Base-by-base conservation (phyloP, 805 yeast genomes). In the Candida glaebosa region DNA sequence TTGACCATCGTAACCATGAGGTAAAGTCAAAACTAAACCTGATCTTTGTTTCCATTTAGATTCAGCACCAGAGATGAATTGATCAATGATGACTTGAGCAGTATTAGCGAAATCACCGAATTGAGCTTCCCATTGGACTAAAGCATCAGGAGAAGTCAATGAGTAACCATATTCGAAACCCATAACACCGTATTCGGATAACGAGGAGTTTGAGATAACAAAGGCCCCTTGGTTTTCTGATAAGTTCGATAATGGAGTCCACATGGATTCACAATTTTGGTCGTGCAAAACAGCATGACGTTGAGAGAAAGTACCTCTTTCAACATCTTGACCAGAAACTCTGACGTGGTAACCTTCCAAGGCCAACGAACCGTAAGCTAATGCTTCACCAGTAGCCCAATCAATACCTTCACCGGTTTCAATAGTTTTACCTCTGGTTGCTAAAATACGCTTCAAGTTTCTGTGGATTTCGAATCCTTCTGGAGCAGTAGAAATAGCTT, bases 21-120 rank as follows among this genome's bases (percentile, higher is more conserved):
- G 99, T 69, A 93, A 78, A 3, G 97, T 87, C 54, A 93, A 71
- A 30, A 93, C 96, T 45, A 93, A 63, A 65, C 99, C 99, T 10
- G 96, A 87, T 72, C 99, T 86, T 78, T 93, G 99, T 65, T 87
- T 86, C 99, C 99, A 93, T 74, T 93, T 93, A 53, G 90, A 80
- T 74, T 93, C 99, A 65, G 95, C 99, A 62, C 90, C 87, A 34
- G 97, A 86, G 61, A 93, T 79, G 65, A 93, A 93, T 75, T 93
- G 99, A 68, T 93, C 99, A 55, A 87, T 78, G 55, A 93, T 86
- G 50, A 93, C 98, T 75, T 93, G 99, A 15, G 97, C 99, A 53
- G 98, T 93, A 78, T 93, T 93, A 59, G 99, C 99, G 60, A 93
- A 93, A 73, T 93, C 99, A 80, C 99, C 99, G 57, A 93, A 93